These are phyloP conservation scores for Fimicolochytrium jonesii DNA, from an alignment of 192 early-diverging fungal species.

Conservation along the genomic window DNA sequence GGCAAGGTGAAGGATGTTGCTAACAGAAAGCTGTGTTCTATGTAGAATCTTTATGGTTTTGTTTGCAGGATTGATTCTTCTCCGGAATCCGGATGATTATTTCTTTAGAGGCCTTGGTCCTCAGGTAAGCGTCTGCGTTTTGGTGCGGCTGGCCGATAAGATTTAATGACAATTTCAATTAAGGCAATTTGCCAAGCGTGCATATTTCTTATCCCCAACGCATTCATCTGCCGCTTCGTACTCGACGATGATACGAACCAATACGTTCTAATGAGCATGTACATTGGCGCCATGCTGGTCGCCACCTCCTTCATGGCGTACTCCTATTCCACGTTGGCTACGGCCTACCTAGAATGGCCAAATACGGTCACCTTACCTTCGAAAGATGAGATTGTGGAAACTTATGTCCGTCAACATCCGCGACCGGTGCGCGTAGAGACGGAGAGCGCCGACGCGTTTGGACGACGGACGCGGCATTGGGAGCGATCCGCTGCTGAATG, in stretches of 20 bases:
- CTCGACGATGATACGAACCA: constrained; percentile 11
- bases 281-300: constrained; percentile 11
- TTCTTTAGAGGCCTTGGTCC: constrained; percentile 41
- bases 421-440: background rate
- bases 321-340: constrained; percentile 23
- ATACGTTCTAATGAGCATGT: constrained; percentile 22
- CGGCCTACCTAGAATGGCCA: constrained; percentile 34
- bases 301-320: constrained; percentile 27
- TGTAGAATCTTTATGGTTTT: constrained; percentile 35
- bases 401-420: constrained; percentile 20
- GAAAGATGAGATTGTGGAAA: constrained; percentile 28
- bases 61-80: constrained; percentile 22
- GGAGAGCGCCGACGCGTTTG: constrained; percentile 15
- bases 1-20: too few species aligned
- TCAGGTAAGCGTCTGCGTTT: too few species aligned
- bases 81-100: constrained; percentile 29
- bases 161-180: too few species aligned
- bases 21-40: background rate
- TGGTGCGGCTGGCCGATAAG: too few species aligned
- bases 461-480: constrained; percentile 24
- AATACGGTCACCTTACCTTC: constrained; percentile 22
- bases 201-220: constrained; percentile 28
- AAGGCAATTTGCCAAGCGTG: too few species aligned
- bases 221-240: constrained; percentile 25
- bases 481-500: constrained; percentile 37